Evolutionary conservation across 2,329 filamentous ascomycete genomes (phyloP), one percentile per base, ranked within the genome.

Genomic region (Colletotrichum tamarilloi): DNA sequence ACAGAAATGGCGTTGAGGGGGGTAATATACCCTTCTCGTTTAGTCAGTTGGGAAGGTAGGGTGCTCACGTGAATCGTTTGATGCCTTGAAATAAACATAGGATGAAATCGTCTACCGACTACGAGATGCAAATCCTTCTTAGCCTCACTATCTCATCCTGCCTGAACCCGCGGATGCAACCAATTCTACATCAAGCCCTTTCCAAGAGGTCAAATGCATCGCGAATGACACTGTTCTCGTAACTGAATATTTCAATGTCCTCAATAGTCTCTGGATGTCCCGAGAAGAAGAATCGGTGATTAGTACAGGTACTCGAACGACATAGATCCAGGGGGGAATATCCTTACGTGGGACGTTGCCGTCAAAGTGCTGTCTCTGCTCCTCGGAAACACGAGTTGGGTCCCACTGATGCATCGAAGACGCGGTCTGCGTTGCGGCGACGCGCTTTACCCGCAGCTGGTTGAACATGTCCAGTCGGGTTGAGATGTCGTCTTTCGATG

Each of bases 351-450:
- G 62, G 35, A 64, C 22, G 5, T 24, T 11, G 28, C 62, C 62
- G 30, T 56, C 30, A n/a, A 64, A 64, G 42, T 55, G 56, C 11
- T 30, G 28, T 22, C n/a, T 30, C 16, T 55, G 52, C 49, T 64
- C 49, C n/a, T 26, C 46, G 7, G 46, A 49, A 24, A 62, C 16
- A 28, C 8, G 32, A 19, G 16, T 28, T 7, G 65, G 57, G 8
- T 68, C 30, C 65, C 65, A 68, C 22, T 32, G 19, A 7, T 68
- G 65, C 19, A 62, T 42, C 8, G 57, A 53, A 3, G 65, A 68
- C 56, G 38, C 26, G 5, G 53, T 26, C 46, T 68, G 65, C 16
- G 49, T 62, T 16, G 42, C 49, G 6, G 65, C 65, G 5, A 53
- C 65, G n/a, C 65, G 57, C 16, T 62, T 30, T 11, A 62, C 26